Conservation (phyloP, 768 basidiomycete genomes). For the Trametes cubensis region DNA sequence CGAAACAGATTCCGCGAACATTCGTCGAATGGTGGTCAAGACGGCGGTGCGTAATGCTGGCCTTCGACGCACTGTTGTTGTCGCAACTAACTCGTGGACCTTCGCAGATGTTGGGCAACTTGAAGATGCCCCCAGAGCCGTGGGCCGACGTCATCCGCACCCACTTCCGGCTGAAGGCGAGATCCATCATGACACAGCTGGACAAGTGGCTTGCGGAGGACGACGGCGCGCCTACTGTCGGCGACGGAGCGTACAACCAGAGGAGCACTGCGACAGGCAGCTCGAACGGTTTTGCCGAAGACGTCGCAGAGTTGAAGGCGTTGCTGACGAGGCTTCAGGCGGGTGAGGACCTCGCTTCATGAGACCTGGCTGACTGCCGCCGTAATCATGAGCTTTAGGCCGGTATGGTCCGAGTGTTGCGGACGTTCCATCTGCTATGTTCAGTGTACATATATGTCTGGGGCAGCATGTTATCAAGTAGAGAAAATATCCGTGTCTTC, state of each 20-base stretch:
- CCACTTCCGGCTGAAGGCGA: slow-evolving; percentile 87
- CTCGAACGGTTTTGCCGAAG: slow-evolving; percentile 64
- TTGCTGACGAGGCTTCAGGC: slow-evolving; percentile 47
- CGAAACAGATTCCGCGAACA: slow-evolving; percentile 80
- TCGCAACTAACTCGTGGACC: background rate
- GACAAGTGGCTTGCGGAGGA: slow-evolving; percentile 78
- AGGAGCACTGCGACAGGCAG: slow-evolving; percentile 45
- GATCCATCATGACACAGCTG: slow-evolving; percentile 67
- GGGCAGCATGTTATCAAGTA: background rate
- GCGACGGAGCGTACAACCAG: slow-evolving; percentile 55
- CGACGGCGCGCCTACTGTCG: slow-evolving; percentile 62
- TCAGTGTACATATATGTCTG: slow-evolving; percentile 9
- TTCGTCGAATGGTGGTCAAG: slow-evolving; percentile 88
- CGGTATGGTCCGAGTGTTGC: background rate
- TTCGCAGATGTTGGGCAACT: slow-evolving; percentile 77
- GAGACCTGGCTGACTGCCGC: background rate
- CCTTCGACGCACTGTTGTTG: background rate
- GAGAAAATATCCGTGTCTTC: background rate
- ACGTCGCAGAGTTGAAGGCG: slow-evolving; percentile 72
- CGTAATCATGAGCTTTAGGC: background rate
- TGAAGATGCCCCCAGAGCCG: slow-evolving; percentile 81
- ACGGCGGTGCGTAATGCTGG: slow-evolving; percentile 63
- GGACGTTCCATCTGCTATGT: background rate
- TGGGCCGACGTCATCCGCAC: slow-evolving; percentile 87
- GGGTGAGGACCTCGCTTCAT: slow-evolving; percentile 17